Evolutionary conservation across 179 eudicot species (phyloP).

Genomic region (Spinacia oleracea): DNA sequence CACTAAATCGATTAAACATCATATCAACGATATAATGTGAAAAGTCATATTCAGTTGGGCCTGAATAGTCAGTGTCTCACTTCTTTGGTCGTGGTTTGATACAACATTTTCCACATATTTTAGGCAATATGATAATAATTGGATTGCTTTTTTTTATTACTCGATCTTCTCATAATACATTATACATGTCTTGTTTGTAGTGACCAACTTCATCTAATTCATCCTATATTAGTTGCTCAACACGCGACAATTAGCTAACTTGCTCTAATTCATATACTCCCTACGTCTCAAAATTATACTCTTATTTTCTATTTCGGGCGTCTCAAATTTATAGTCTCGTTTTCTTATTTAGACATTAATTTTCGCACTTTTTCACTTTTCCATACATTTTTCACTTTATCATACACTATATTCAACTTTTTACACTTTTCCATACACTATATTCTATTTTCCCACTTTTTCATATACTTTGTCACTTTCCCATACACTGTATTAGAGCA

Average conservation of each 20-base stretch:
- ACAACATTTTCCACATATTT: neutral
- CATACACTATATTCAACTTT: too few relatives aligned
- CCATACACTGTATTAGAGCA: neutral
- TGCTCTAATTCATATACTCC: neutral
- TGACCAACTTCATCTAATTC: neutral
- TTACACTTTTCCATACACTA: too few relatives aligned
- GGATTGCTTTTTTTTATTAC: neutral
- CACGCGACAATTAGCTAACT: neutral
- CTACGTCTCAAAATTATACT: too few relatives aligned
- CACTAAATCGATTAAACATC: too few relatives aligned
- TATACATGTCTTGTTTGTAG: neutral
- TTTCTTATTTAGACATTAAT: too few relatives aligned
- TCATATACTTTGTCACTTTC: too few relatives aligned
- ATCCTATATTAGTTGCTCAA: neutral
- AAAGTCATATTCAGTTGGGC: neutral
- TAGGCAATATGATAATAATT: neutral
- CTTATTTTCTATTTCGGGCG: too few relatives aligned
- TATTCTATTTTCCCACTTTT: too few relatives aligned
- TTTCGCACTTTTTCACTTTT: too few relatives aligned
- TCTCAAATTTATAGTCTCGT: too few relatives aligned
- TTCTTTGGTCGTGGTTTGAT: neutral
- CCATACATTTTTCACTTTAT: too few relatives aligned
- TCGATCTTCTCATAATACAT: too few relatives aligned
- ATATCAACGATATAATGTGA: neutral
- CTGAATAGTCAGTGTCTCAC: neutral